A percentile compares a stretch with the other conserved stretches of the same genome.
Conservation (phyloP, 2,329 filamentous ascomycete species). For the Pyrenophora seminiperda region DNA sequence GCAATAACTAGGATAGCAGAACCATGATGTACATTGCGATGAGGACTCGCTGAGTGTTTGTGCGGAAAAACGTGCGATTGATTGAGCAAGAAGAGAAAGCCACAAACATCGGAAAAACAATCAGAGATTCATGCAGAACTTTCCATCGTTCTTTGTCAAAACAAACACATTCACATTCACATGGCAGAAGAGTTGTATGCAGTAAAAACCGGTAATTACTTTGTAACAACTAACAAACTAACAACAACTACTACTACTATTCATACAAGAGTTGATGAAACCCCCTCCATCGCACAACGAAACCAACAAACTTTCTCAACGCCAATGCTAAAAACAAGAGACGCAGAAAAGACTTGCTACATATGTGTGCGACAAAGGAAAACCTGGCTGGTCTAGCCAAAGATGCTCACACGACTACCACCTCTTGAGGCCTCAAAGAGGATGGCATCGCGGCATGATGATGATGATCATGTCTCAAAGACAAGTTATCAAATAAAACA, state of each 20-base stretch:
- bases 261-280: background rate
- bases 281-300: conserved; percentile 6
- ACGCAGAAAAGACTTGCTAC: conserved; percentile 1
- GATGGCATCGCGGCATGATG: conserved; percentile 13
- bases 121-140: too few species aligned
- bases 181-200: too few species aligned
- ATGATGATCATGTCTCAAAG: conserved; percentile 2
- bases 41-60: too few species aligned
- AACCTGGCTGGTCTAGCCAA: conserved; percentile 30
- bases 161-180: too few species aligned
- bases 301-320: conserved; percentile 3
- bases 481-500: conserved; percentile 5
- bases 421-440: conserved; percentile 9
- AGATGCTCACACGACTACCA: conserved; percentile 17
- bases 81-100: too few species aligned
- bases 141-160: too few species aligned
- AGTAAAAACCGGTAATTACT: too few species aligned
- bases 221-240: too few species aligned
- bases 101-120: too few species aligned
- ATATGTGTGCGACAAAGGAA: conserved; percentile 23
- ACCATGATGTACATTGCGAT: background rate
- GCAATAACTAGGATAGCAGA: background rate
- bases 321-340: conserved; percentile 11
- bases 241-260: too few species aligned
- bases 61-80: too few species aligned